Evolutionary conservation across 192 early-diverging fungal species (phyloP).

Genomic region (Thoreauomyces humboldtii): DNA sequence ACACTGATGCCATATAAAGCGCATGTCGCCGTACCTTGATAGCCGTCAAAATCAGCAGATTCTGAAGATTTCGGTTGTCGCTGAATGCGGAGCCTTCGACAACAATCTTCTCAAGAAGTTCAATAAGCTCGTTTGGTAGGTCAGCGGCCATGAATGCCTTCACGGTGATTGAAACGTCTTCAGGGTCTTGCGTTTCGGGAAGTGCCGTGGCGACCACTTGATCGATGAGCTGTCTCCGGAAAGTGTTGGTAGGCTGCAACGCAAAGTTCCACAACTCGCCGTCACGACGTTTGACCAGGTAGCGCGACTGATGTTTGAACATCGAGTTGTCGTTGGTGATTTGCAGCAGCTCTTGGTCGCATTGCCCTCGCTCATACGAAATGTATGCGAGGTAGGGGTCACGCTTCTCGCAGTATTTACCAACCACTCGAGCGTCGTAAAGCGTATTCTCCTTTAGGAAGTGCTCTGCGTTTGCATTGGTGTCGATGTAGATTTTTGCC

Average conservation of each 20-base stretch:
- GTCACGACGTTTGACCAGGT: constrained; percentile 88
- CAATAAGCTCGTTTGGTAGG: constrained; percentile 94
- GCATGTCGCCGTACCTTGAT: constrained; percentile 70
- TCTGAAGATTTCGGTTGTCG: constrained; percentile 96
- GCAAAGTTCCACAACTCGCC: constrained; percentile 81
- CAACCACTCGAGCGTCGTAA: constrained; percentile 89
- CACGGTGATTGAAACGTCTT: constrained; percentile 96
- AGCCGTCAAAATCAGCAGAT: constrained; percentile 95
- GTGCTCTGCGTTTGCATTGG: constrained; percentile 95
- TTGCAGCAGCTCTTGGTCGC: constrained; percentile 91
- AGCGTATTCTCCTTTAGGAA: constrained; percentile 86
- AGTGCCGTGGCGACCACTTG: constrained; percentile 90
- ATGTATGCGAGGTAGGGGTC: constrained; percentile 96
- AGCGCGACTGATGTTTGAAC: constrained; percentile 99
- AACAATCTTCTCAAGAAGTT: constrained; percentile 94
- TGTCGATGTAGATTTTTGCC: constrained; percentile 99
- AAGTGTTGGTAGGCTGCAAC: constrained; percentile 72
- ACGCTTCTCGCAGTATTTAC: constrained; percentile 98
- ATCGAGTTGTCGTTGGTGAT: constrained; percentile 97
- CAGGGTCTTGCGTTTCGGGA: constrained; percentile 93
- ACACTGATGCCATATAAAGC: no score
- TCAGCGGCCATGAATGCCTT: constrained; percentile 98
- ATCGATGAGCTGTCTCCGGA: constrained; percentile 88
- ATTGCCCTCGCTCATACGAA: constrained; percentile 91
- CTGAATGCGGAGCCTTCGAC: constrained; percentile 88